Conservation (phyloP, 2,329 filamentous ascomycete species). For the Curvularia lunata region DNA sequence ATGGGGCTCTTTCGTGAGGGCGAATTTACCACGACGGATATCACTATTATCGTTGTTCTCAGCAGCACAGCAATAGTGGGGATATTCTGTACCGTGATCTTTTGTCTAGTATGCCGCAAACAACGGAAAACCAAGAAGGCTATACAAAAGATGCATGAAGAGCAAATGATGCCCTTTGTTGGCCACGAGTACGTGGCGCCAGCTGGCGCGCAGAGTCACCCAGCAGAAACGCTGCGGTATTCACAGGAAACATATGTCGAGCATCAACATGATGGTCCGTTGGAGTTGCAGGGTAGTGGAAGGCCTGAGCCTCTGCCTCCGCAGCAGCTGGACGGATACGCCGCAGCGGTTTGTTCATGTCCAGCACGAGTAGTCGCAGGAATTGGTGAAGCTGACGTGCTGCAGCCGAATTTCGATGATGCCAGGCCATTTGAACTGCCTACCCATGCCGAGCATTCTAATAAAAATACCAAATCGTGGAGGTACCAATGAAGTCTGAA, state of each 20-base stretch:
- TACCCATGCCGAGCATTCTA: neutral
- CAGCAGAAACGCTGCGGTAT: neutral
- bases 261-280: slow-evolving; percentile 6
- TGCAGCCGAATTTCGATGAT: slow-evolving; percentile 13
- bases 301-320: neutral
- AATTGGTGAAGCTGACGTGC: neutral
- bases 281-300: slow-evolving; percentile 18
- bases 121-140: slow-evolving; percentile 15
- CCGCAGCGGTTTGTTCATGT: slow-evolving; percentile 5
- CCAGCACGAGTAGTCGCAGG: too few relatives aligned
- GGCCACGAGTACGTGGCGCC: slow-evolving; percentile 4
- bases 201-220: slow-evolving; percentile 2
- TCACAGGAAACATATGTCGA: neutral
- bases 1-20: slow-evolving; percentile 21
- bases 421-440: slow-evolving; percentile 20
- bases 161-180: slow-evolving; percentile 8
- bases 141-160: slow-evolving; percentile 17
- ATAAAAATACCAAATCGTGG: neutral
- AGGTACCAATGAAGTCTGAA: neutral
- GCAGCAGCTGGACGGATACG: slow-evolving; percentile 20
- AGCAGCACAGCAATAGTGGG: slow-evolving; percentile 1
- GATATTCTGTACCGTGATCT: slow-evolving; percentile 11
- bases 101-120: slow-evolving; percentile 17
- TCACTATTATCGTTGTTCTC: slow-evolving; percentile 6
- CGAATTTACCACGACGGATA: slow-evolving; percentile 3